Conservation (phyloP, 306 rosid genomes). For the Cucumis cinereus region DNA sequence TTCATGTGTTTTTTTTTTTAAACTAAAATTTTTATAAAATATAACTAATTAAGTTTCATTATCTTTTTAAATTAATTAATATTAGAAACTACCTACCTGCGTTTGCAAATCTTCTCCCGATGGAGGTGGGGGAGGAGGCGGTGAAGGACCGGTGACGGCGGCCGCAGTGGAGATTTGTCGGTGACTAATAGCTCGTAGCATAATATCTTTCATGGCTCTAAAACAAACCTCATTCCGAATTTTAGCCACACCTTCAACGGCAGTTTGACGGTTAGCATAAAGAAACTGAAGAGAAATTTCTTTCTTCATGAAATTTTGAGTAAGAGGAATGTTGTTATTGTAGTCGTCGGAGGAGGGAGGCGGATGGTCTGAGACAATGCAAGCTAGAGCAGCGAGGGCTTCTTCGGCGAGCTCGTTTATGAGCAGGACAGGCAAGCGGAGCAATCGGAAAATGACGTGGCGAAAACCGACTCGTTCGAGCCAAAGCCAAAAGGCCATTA, state of each 20-base stretch:
- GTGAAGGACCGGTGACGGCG: neutral
- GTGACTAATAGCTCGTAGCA: constrained; percentile 15
- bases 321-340: constrained; percentile 25
- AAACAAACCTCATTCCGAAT: constrained; percentile 22
- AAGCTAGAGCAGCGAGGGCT: constrained; percentile 26
- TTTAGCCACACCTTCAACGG: constrained; percentile 16
- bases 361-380: constrained; percentile 9
- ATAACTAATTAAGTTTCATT: too few relatives aligned
- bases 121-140: neutral
- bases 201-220: constrained; percentile 38
- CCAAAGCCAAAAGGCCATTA: constrained; percentile 64
- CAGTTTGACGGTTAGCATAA: constrained; percentile 4
- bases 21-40: too few relatives aligned
- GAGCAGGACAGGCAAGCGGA: constrained; percentile 24
- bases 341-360: constrained; percentile 3
- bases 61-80: too few relatives aligned
- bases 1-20: too few relatives aligned
- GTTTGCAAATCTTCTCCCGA: neutral
- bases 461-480: constrained; percentile 40
- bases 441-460: constrained; percentile 22
- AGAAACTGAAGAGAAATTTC: constrained; percentile 24
- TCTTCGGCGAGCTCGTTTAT: constrained; percentile 59
- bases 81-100: neutral
- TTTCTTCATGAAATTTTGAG: constrained; percentile 28
- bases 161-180: neutral